Percentiles rank a stretch among this genome's conserved stretches.
phyloP scores from a whole-genome alignment of 805 yeast genomes.

The Hanseniaspora lindneri region DNA sequence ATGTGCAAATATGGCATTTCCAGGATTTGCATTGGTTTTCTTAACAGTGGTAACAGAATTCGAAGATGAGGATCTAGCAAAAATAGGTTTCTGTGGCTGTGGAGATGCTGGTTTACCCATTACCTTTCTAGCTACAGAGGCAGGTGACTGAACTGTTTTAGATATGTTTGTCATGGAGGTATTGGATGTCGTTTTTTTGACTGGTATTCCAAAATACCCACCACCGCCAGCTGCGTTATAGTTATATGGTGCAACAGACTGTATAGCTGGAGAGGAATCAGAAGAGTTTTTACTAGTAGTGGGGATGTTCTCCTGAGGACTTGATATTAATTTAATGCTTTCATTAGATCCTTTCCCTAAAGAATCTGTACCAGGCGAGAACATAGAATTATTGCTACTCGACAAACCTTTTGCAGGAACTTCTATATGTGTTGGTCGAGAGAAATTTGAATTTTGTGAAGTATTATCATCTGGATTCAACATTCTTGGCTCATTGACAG shows the following conservation, averaged over 20 bases:
- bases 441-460: neutral
- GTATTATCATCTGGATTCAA: neutral
- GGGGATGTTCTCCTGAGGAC: slow-evolving; percentile 1
- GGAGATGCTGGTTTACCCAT: slow-evolving; percentile 10
- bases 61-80: neutral
- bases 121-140: slow-evolving; percentile 13
- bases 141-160: slow-evolving; percentile 14
- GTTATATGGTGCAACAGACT: slow-evolving; percentile 18
- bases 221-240: slow-evolving; percentile 21
- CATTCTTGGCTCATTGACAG: slow-evolving; percentile 21
- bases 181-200: slow-evolving; percentile 17
- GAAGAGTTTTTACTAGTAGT: slow-evolving; percentile 3
- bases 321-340: neutral
- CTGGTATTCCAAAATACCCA: slow-evolving; percentile 30
- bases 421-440: neutral
- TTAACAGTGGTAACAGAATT: neutral
- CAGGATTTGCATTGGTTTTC: neutral
- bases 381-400: neutral
- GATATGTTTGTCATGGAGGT: slow-evolving; percentile 3
- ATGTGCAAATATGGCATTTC: neutral
- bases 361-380: neutral
- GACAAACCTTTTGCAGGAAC: neutral
- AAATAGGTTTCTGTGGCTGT: slow-evolving; percentile 1
- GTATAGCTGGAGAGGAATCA: slow-evolving; percentile 22
- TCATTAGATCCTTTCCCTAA: neutral